phyloP scores from a whole-genome alignment of 2,329 filamentous ascomycete species.

The Aphanoascus verrucosus region DNA sequence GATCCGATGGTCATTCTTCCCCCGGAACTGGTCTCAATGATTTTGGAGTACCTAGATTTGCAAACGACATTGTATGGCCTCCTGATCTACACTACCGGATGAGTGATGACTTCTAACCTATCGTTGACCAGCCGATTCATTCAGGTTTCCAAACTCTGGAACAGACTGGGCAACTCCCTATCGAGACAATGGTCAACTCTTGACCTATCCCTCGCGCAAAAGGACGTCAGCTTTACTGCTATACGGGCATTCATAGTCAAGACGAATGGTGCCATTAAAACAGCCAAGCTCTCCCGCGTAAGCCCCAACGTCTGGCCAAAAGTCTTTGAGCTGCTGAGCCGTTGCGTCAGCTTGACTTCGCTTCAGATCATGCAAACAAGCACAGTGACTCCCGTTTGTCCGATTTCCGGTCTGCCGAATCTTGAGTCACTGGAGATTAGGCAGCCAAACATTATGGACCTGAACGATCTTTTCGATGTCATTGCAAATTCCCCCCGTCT shows the following conservation, averaged over 20 bases:
- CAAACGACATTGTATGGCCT: conserved; percentile 37
- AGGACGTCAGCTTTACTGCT: conserved; percentile 32
- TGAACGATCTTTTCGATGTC: conserved; percentile 12
- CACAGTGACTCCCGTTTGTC: background rate
- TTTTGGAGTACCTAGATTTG: conserved; percentile 45
- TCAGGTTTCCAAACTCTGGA: conserved; percentile 48
- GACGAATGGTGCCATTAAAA: conserved; percentile 27
- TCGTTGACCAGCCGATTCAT: conserved; percentile 33
- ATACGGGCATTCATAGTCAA: conserved; percentile 28
- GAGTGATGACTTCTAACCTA: background rate
- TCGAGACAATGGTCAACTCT: conserved; percentile 43
- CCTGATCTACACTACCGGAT: background rate
- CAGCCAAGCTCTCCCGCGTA: conserved; percentile 18
- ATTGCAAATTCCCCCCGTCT: conserved; percentile 15
- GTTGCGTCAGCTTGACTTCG: conserved; percentile 26
- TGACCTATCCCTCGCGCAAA: conserved; percentile 40
- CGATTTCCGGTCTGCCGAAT: conserved; percentile 8
- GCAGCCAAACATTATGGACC: conserved; percentile 2
- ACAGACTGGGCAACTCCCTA: conserved; percentile 39
- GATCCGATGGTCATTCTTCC: conserved; percentile 47
- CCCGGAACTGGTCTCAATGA: conserved; percentile 43
- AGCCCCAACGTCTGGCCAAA: conserved; percentile 23
- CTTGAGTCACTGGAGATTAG: conserved; percentile 17
- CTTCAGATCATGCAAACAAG: conserved; percentile 20
- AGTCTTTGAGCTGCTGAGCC: conserved; percentile 17